A percentile compares a stretch with the other conserved stretches of the same genome.
Evolutionary conservation across 495 filamentous ascomycete species (phyloP).

Genomic region (Talaromyces stipitatus): DNA sequence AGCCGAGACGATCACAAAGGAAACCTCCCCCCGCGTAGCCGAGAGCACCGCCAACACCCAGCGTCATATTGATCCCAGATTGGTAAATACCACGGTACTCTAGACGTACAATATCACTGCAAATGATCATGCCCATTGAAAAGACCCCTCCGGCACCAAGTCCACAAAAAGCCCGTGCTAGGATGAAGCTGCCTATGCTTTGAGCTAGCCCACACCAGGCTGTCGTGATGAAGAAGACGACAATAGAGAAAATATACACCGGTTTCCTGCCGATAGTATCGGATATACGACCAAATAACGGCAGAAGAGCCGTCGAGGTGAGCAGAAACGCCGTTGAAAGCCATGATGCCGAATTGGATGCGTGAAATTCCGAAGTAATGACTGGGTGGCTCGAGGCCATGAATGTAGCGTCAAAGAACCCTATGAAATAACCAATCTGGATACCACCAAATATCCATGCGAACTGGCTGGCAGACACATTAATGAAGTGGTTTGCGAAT

Average conservation of each 20-base stretch:
- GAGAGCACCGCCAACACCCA: constrained; percentile 53
- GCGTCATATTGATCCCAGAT: constrained; percentile 65
- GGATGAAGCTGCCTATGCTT: constrained; percentile 65
- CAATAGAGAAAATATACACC: constrained; percentile 56
- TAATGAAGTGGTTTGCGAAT: constrained; percentile 27
- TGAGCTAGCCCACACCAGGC: constrained; percentile 66
- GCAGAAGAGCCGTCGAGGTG: constrained; percentile 69
- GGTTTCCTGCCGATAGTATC: constrained; percentile 66
- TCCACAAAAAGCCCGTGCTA: constrained; percentile 65
- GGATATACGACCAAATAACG: constrained; percentile 62
- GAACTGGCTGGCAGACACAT: constrained; percentile 39
- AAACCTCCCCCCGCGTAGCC: constrained; percentile 68
- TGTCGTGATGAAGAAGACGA: constrained; percentile 58
- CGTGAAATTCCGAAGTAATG: constrained; percentile 70
- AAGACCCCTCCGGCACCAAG: constrained; percentile 68
- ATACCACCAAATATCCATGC: constrained; percentile 47
- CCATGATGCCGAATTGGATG: constrained; percentile 72
- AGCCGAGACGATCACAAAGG: constrained; percentile 66
- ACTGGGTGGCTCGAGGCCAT: constrained; percentile 79
- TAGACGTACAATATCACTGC: constrained; percentile 67
- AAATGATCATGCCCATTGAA: constrained; percentile 64
- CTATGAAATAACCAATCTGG: constrained; percentile 41
- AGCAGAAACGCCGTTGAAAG: constrained; percentile 71
- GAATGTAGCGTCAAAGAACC: constrained; percentile 66
- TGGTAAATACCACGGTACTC: constrained; percentile 70